phyloP scores from a whole-genome alignment of 2,329 filamentous ascomycete genomes.

The Alternaria sp. region DNA sequence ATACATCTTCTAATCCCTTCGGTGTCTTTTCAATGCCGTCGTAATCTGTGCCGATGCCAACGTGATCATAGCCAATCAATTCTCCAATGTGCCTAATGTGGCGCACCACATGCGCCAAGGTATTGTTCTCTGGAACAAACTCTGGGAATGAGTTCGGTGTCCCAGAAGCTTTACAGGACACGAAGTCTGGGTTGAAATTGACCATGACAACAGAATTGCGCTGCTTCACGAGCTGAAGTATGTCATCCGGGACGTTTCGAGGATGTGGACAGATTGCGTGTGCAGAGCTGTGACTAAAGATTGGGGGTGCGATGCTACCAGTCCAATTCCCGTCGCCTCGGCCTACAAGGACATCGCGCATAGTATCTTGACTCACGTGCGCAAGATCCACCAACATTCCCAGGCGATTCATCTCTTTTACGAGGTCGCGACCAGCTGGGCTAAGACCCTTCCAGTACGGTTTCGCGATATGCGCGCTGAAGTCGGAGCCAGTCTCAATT shows the following conservation, averaged over 20 bases:
- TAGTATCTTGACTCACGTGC: conserved; percentile 81
- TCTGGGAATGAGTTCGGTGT: conserved; percentile 72
- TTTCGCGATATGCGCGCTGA: conserved; percentile 53
- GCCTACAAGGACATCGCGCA: conserved; percentile 80
- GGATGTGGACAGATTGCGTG: conserved; percentile 85
- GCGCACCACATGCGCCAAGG: conserved; percentile 77
- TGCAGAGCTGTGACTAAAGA: conserved; percentile 89
- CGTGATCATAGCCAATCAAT: conserved; percentile 84
- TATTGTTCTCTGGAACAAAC: conserved; percentile 73
- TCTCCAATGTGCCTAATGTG: conserved; percentile 86
- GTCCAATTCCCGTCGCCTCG: conserved; percentile 63
- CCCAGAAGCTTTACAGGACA: conserved; percentile 73
- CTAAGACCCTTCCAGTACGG: conserved; percentile 78
- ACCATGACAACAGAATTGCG: conserved; percentile 86
- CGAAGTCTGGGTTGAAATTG: conserved; percentile 85
- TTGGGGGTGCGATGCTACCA: conserved; percentile 81
- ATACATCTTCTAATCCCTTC: conserved; percentile 82
- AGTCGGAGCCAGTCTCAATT: conserved; percentile 62
- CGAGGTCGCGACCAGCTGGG: conserved; percentile 70
- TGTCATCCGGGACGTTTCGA: conserved; percentile 87
- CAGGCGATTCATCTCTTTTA: conserved; percentile 91
- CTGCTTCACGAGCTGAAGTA: conserved; percentile 78
- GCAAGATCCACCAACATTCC: conserved; percentile 94
- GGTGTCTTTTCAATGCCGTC: conserved; percentile 78
- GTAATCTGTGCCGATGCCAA: conserved; percentile 90